Percentiles rank a stretch among this genome's conserved stretches.
phyloP scores from a whole-genome alignment of 805 yeast genomes.

The Jamesozyma hellenica region DNA sequence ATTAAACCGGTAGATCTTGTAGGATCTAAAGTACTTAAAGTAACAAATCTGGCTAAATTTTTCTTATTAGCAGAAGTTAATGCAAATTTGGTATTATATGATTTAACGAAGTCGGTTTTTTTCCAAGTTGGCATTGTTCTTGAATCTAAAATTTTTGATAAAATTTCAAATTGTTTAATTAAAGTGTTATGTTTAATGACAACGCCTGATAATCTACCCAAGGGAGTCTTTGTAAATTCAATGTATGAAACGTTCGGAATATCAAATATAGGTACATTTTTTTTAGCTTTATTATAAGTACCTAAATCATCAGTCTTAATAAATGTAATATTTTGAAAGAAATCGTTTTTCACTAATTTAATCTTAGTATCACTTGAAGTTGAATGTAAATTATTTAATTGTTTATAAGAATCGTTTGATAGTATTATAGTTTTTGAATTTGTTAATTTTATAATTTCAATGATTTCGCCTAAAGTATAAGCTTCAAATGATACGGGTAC shows the following conservation, averaged over 20 bases:
- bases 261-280: slow-evolving; percentile 53
- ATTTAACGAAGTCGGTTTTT: slow-evolving; percentile 38
- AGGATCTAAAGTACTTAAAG: slow-evolving; percentile 56
- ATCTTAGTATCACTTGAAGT: slow-evolving; percentile 29
- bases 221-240: slow-evolving; percentile 81
- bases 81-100: slow-evolving; percentile 28
- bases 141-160: slow-evolving; percentile 60
- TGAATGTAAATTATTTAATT: slow-evolving; percentile 53
- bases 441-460: slow-evolving; percentile 60
- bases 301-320: slow-evolving; percentile 83
- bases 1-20: slow-evolving; percentile 81
- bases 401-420: slow-evolving; percentile 69
- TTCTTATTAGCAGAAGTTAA: slow-evolving; percentile 5
- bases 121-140: slow-evolving; percentile 36
- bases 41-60: slow-evolving; percentile 36
- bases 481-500: slow-evolving; percentile 79
- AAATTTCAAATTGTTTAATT: slow-evolving; percentile 74
- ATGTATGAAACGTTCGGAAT: slow-evolving; percentile 85
- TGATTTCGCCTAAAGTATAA: slow-evolving; percentile 52
- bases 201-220: slow-evolving; percentile 87
- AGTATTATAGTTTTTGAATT: slow-evolving; percentile 69
- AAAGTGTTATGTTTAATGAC: slow-evolving; percentile 85
- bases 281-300: slow-evolving; percentile 47
- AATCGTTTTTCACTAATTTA: slow-evolving; percentile 24
- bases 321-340: slow-evolving; percentile 24